Percentiles rank a stretch among this genome's conserved stretches.
Evolutionary conservation across 129 eudicot genomes (phyloP).

Genomic region (Scalesia atractyloides): DNA sequence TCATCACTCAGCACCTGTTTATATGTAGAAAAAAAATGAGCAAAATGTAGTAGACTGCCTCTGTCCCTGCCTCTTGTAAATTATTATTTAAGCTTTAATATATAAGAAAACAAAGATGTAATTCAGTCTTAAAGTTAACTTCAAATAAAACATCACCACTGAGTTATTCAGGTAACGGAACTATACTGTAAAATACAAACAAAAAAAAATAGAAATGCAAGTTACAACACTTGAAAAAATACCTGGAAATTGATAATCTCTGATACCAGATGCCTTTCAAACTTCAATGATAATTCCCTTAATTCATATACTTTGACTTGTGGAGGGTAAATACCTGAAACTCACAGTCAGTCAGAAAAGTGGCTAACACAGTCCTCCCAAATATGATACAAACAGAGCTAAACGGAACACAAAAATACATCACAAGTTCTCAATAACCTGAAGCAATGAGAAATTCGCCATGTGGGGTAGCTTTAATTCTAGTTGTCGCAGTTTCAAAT

Average conservation of each 20-base stretch:
- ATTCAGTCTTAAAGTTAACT: background rate
- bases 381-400: slow-evolving; percentile 42
- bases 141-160: no score
- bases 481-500: slow-evolving; percentile 91
- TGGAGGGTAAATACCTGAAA: slow-evolving; percentile 90
- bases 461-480: slow-evolving; percentile 83
- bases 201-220: slow-evolving; percentile 4
- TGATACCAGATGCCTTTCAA: slow-evolving; percentile 81
- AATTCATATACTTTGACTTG: slow-evolving; percentile 92
- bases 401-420: background rate
- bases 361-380: background rate
- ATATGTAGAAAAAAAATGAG: slow-evolving; percentile 21
- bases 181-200: no score
- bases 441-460: slow-evolving; percentile 95
- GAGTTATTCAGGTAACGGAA: no score
- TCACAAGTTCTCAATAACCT: slow-evolving; percentile 50
- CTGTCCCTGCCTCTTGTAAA: background rate
- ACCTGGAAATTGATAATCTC: slow-evolving; percentile 58
- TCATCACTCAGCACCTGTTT: slow-evolving; percentile 79
- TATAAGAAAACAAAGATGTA: background rate
- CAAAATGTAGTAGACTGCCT: background rate
- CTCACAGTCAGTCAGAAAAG: slow-evolving; percentile 13
- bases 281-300: slow-evolving; percentile 78
- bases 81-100: background rate
- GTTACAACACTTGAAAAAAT: slow-evolving; percentile 3